phyloP scores from a whole-genome alignment of 116 monocot genomes.

The Zostera marina region DNA sequence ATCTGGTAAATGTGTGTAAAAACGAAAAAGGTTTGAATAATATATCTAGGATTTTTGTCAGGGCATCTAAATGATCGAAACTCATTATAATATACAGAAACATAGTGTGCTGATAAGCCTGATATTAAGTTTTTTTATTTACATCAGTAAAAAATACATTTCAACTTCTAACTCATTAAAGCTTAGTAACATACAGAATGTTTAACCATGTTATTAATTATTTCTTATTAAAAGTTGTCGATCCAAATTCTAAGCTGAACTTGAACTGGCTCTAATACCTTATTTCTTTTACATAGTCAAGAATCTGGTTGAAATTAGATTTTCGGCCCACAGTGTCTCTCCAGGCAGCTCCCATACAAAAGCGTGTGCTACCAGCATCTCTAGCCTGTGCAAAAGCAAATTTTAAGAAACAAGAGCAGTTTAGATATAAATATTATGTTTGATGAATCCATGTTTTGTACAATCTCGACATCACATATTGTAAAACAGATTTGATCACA shows the following conservation, averaged over 20 bases:
- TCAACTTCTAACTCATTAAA: neutral
- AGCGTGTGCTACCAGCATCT: conserved; percentile 92
- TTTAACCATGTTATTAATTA: neutral
- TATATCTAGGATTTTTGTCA: neutral
- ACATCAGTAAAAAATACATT: no score
- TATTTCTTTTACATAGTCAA: conserved; percentile 95
- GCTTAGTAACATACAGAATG: neutral
- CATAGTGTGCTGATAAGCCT: no score
- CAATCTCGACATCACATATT: neutral
- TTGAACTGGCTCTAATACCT: conserved; percentile 21
- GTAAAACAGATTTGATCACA: no score
- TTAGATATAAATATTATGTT: neutral
- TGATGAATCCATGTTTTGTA: neutral
- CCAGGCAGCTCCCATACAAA: conserved; percentile 99
- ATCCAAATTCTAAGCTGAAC: neutral
- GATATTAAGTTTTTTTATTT: neutral
- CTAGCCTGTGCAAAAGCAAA: conserved; percentile 36
- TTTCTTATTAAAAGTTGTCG: neutral
- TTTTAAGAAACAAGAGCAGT: neutral
- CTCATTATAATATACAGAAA: no score
- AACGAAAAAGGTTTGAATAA: neutral
- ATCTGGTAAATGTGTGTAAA: neutral
- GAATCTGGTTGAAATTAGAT: conserved; percentile 87
- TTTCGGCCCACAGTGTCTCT: conserved; percentile 94
- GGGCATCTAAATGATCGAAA: neutral